Evolutionary conservation across 2,329 filamentous ascomycete species (phyloP), one percentile per base, ranked within the genome.

Genomic region (Conoideocrella luteorostrata): DNA sequence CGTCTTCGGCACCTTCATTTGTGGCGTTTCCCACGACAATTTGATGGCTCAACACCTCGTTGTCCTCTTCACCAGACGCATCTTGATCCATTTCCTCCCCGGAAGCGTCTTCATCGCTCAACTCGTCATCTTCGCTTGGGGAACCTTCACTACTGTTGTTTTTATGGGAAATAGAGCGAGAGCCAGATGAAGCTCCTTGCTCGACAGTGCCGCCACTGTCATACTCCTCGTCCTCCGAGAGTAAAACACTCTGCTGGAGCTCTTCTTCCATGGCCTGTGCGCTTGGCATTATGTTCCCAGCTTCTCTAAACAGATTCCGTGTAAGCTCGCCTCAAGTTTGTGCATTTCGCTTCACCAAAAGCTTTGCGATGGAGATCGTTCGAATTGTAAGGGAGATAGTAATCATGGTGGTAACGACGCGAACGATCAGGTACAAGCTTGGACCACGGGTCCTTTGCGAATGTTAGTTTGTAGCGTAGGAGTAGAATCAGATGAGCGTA

Each of bases 191-290:
- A 9, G 35, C 13, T 26, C n/a, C 22, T 29, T 47, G 34, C 7
- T 22, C 24, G 39, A 17, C 59, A 26, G 57, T 56, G 21, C 65
- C 55, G n/a, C 51, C 51, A 12, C 53, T 60, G 39, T 61, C 64
- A 43, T 69, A 70, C 28, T 70, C 68, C 39, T 66, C 68, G 44
- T 70, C 71, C 45, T 75, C 72, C 5, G 73, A 75, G 44, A 71
- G 64, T 51, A 74, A 63, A 34, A 70, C 71, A 57, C 74, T 77
- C 53, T 76, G 72, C 54, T 78, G 76, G 45, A 77, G 65, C 58
- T 78, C 72, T 47, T 80, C 75, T 56, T 78, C 70, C 63, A 75
- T 77, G 39, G 71, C 64, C 54, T 76, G 74, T 44, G 71, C 67
- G 53, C 69, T 75, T 41, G 69, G 61, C 71, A 77, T 77, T 37